Evolutionary conservation across 2,329 filamentous ascomycete species (phyloP).

Genomic region (Claviceps digitariae): DNA sequence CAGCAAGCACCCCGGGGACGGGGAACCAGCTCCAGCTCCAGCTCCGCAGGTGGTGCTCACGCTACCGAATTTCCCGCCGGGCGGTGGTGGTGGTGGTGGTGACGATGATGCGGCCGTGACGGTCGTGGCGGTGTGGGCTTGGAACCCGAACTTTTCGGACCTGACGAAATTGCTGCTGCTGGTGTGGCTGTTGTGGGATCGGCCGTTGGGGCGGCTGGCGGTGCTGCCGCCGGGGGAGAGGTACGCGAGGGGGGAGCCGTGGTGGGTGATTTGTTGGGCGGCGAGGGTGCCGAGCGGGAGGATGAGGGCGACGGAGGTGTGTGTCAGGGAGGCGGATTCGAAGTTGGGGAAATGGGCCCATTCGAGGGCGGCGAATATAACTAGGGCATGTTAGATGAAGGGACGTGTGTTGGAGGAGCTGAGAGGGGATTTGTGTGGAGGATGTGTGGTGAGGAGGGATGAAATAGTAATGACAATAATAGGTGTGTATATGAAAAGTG

Average conservation of each 20-base stretch:
- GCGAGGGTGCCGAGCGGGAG: conserved; percentile 39
- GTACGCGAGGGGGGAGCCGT: conserved; percentile 10
- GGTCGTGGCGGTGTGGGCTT: too few species aligned
- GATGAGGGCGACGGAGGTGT: conserved; percentile 36
- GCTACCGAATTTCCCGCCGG: not conserved
- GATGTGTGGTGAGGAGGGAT: not conserved
- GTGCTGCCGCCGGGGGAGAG: not conserved
- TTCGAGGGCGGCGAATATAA: conserved; percentile 36
- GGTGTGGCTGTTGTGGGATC: not conserved
- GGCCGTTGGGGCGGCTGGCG: not conserved
- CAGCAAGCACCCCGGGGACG: conserved; percentile 3
- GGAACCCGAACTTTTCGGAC: not conserved
- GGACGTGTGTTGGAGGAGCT: not conserved
- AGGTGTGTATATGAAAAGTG: not conserved
- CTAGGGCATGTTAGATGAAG: too few species aligned
- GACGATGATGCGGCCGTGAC: too few species aligned
- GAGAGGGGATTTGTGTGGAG: not conserved
- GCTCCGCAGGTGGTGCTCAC: conserved; percentile 3
- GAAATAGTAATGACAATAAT: not conserved
- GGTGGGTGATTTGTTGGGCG: conserved; percentile 30
- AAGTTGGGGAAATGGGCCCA: conserved; percentile 29
- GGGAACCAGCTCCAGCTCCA: too few species aligned
- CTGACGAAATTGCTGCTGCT: not conserved
- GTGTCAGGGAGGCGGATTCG: conserved; percentile 34
- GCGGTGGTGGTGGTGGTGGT: conserved; percentile 6